Base-by-base conservation (phyloP, 768 basidiomycete species). In the Suillus subaureus region DNA sequence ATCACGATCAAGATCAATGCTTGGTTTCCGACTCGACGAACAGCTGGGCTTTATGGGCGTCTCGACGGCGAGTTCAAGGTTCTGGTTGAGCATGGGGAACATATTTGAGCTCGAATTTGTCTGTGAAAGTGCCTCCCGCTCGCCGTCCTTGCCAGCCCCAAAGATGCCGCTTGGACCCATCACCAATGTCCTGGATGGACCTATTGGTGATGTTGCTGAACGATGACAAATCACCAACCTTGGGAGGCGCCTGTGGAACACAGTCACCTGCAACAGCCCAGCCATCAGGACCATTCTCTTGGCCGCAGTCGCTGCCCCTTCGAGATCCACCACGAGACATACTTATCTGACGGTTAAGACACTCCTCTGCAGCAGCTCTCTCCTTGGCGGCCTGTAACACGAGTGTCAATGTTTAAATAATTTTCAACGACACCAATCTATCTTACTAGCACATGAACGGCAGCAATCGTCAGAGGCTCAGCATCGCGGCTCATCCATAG, bases 141-240 rank as follows among this genome's bases (percentile, higher is more conserved):
- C 89, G 70, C 67, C 75, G 21, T 85, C 85, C 76, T 92, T 90
- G 61, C 35, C 12, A 71, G 84, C 87, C 51, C 86, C 83, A 76
- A 96, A 97, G 28, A 96, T 90, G 67, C 91, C 91, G 66, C 87
- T 86, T 3, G 96, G 94, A 8, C 93, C 95, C 74, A 97, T 93
- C 1, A 87, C 87, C 78, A 97, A 93, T 1, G 88, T 87, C 78
- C 91, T 87, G 1, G 89, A 82, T 8, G 85, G 80, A 40, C 87
- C 84, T n/a, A 79, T 85, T 86, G 73, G 79, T 89, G 74, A 97
- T 91, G 82, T 96, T 94, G 70, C 95, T 94, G 69, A 97, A 96
- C 66, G 90, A 85, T 51, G 91, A 89, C 62, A 96, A 81, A 76
- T 96, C 93, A 26, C 94, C 94, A 58, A 89, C 93, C 79, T 94